A percentile compares a stretch with the other conserved stretches of the same genome.
Conservation (phyloP, 139 green algal genomes). For the Micractinium sp. region DNA sequence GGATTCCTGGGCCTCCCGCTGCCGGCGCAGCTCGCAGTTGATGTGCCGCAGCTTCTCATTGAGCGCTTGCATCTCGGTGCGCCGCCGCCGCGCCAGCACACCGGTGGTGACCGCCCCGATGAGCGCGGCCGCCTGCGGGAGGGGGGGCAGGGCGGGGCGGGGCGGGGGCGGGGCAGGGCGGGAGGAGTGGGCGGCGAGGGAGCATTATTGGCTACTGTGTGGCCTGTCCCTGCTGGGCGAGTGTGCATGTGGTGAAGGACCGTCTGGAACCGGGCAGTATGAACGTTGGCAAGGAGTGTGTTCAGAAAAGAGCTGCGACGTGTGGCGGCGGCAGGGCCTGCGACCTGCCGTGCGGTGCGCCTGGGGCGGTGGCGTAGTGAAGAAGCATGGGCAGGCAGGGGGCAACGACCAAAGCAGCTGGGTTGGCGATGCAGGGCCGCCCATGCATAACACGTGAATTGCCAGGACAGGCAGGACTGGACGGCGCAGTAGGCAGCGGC, state of each 20-base stretch:
- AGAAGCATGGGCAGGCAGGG: not conserved
- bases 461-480: too few relatives aligned
- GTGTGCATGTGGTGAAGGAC: too few relatives aligned
- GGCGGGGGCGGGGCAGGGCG: not conserved
- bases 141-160: not conserved
- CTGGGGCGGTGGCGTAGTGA: too few relatives aligned
- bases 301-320: too few relatives aligned
- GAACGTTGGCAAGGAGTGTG: not conserved
- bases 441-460: too few relatives aligned
- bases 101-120: conserved; percentile 50
- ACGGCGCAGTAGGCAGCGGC: not conserved
- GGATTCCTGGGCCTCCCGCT: conserved; percentile 10
- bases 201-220: not conserved
- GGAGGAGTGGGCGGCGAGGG: too few relatives aligned
- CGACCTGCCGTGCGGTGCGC: too few relatives aligned
- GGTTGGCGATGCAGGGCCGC: not conserved
- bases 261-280: too few relatives aligned
- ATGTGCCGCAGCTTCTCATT: conserved; percentile 57
- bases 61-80: conserved; percentile 45
- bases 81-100: conserved; percentile 43
- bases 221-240: too few relatives aligned
- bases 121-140: conserved; percentile 44
- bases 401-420: not conserved
- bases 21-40: conserved; percentile 50
- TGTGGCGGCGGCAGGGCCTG: too few relatives aligned